Percentiles rank a stretch among this genome's conserved stretches.
These are phyloP conservation scores for Collybia sordida DNA, from an alignment of 768 basidiomycete genomes.

Conservation along the genomic window DNA sequence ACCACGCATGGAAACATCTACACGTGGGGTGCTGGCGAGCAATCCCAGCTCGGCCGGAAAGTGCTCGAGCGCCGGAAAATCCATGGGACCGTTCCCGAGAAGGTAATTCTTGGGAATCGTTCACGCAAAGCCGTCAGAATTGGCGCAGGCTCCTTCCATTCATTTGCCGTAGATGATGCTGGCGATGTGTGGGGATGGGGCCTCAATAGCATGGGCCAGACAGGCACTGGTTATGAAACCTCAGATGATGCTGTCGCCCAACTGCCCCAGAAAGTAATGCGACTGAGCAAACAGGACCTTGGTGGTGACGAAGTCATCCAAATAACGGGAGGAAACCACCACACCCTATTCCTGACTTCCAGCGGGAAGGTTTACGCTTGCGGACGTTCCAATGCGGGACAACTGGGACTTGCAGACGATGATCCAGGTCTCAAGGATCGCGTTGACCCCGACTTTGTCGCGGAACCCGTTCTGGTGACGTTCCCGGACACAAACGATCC, in stretches of 20 bases:
- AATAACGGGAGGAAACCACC: slow-evolving; percentile 84
- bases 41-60: slow-evolving; percentile 88
- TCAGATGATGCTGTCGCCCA: slow-evolving; percentile 53
- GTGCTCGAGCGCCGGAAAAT: slow-evolving; percentile 87
- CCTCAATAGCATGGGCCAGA: slow-evolving; percentile 88
- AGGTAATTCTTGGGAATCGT: slow-evolving; percentile 73
- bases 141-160: slow-evolving; percentile 83
- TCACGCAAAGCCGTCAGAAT: slow-evolving; percentile 58
- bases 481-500: slow-evolving; percentile 68
- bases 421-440: slow-evolving; percentile 64
- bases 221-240: slow-evolving; percentile 55
- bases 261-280: slow-evolving; percentile 61
- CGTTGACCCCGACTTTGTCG: slow-evolving; percentile 55
- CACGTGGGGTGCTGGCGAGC: slow-evolving; percentile 89
- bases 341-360: slow-evolving; percentile 85
- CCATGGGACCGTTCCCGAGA: slow-evolving; percentile 86
- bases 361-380: slow-evolving; percentile 84
- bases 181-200: slow-evolving; percentile 96
- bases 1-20: slow-evolving; percentile 87
- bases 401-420: slow-evolving; percentile 76
- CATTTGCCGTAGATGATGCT: slow-evolving; percentile 84
- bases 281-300: slow-evolving; percentile 61
- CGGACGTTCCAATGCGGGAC: slow-evolving; percentile 81
- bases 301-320: slow-evolving; percentile 62
- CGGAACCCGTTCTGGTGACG: slow-evolving; percentile 61